Conservation (phyloP, 2,329 filamentous ascomycete genomes). For the Fusarium virguliforme region DNA sequence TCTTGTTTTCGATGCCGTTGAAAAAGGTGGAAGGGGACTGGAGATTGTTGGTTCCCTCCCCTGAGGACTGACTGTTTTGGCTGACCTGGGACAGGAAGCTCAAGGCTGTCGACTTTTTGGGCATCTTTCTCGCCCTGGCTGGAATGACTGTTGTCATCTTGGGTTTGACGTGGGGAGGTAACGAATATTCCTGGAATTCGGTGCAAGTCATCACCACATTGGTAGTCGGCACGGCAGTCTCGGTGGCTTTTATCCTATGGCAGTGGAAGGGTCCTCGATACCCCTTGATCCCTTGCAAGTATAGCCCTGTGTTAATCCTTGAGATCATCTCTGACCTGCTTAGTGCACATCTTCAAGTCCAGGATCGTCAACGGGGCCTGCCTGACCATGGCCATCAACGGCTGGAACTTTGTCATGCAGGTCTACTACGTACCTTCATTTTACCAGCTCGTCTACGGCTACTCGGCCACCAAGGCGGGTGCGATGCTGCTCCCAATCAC, state of each 20-base stretch:
- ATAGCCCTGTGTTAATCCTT: neutral
- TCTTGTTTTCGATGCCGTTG: slow-evolving; percentile 71
- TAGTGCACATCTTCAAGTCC: slow-evolving; percentile 69
- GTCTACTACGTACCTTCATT: slow-evolving; percentile 66
- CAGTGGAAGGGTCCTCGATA: slow-evolving; percentile 66
- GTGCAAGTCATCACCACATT: slow-evolving; percentile 70
- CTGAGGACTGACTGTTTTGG: rapidly evolving
- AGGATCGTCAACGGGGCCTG: slow-evolving; percentile 70
- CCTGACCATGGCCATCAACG: slow-evolving; percentile 71
- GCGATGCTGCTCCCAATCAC: slow-evolving; percentile 62
- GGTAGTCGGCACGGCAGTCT: slow-evolving; percentile 64
- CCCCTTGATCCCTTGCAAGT: slow-evolving; percentile 64
- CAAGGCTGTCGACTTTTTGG: slow-evolving; percentile 67
- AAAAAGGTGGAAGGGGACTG: slow-evolving; percentile 69
- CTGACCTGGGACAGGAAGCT: slow-evolving; percentile 58
- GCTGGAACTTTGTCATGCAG: slow-evolving; percentile 73
- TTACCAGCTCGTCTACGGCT: slow-evolving; percentile 64
- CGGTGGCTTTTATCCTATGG: slow-evolving; percentile 68
- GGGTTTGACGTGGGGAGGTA: slow-evolving; percentile 73
- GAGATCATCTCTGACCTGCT: neutral
- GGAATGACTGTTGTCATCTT: slow-evolving; percentile 65
- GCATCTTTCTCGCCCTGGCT: slow-evolving; percentile 63
- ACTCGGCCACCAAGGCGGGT: slow-evolving; percentile 60
- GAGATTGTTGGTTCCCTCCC: slow-evolving; percentile 55
- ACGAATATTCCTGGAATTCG: slow-evolving; percentile 71